Conservation (phyloP, 768 basidiomycete genomes). For the Pulveroboletus sp. region DNA sequence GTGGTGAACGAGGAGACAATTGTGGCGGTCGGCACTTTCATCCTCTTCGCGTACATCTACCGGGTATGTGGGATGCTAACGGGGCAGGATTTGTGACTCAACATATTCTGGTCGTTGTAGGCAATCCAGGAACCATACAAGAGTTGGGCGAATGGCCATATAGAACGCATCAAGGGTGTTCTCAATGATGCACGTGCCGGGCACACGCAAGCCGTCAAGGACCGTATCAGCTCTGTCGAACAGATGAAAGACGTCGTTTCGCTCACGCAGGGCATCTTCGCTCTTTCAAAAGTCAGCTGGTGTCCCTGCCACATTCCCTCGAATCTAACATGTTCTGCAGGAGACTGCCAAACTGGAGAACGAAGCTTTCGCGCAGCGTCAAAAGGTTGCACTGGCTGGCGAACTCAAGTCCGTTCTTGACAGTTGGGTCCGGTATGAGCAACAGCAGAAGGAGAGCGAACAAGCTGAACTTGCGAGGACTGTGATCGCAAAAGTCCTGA, state of each 20-base stretch:
- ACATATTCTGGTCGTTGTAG: slow-evolving; percentile 37
- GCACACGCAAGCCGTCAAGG: slow-evolving; percentile 91
- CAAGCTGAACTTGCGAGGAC: slow-evolving; percentile 86
- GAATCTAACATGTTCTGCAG: slow-evolving; percentile 33
- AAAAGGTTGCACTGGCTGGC: slow-evolving; percentile 79
- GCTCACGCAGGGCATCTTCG: slow-evolving; percentile 86
- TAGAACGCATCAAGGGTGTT: slow-evolving; percentile 76
- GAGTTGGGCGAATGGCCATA: slow-evolving; percentile 88
- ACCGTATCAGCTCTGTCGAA: slow-evolving; percentile 86
- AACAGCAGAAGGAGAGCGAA: slow-evolving; percentile 93
- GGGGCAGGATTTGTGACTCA: neutral
- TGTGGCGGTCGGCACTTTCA: slow-evolving; percentile 76
- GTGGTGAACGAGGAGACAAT: slow-evolving; percentile 97
- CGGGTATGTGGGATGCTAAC: slow-evolving; percentile 47
- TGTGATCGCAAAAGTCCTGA: slow-evolving; percentile 86
- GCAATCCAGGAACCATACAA: slow-evolving; percentile 81
- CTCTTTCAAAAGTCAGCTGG: slow-evolving; percentile 75
- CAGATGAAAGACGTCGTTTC: slow-evolving; percentile 96
- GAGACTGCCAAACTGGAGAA: slow-evolving; percentile 91
- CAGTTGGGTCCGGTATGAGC: slow-evolving; percentile 97
- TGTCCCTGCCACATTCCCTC: neutral
- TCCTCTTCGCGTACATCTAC: slow-evolving; percentile 78
- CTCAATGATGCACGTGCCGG: slow-evolving; percentile 79
- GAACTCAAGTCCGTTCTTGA: slow-evolving; percentile 95
- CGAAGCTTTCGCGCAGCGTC: slow-evolving; percentile 84